These are phyloP conservation scores for Spizellomyces punctatus DNA, from an alignment of 192 early-diverging fungal species.

Conservation along the genomic window DNA sequence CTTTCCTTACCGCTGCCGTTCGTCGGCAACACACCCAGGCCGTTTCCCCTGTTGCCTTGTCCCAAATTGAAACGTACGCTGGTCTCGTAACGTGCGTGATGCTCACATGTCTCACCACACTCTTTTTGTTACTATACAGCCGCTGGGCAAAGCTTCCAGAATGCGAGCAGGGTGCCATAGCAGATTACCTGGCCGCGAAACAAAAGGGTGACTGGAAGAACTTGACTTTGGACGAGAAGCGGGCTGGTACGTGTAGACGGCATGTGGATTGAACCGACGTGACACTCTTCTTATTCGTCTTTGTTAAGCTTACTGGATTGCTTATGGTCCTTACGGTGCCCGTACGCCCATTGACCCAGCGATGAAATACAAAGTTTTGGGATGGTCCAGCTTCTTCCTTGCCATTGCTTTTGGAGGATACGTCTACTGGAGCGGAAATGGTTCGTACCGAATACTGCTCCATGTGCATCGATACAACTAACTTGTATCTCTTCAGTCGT, in stretches of 20 bases:
- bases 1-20: not conserved
- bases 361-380: slow-evolving; percentile 62
- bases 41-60: slow-evolving; percentile 15
- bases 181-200: slow-evolving; percentile 74
- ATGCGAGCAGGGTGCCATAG: slow-evolving; percentile 80
- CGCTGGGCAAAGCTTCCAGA: slow-evolving; percentile 72
- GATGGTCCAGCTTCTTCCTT: slow-evolving; percentile 53
- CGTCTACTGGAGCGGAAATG: slow-evolving; percentile 26
- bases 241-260: slow-evolving; percentile 66
- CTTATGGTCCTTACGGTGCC: slow-evolving; percentile 91
- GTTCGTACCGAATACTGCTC: slow-evolving; percentile 7
- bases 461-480: not conserved
- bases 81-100: too few species aligned
- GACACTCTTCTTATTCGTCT: not conserved
- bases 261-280: not conserved
- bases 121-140: slow-evolving; percentile 13
- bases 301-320: slow-evolving; percentile 82
- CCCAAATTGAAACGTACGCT: slow-evolving; percentile 14
- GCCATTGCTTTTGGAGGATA: slow-evolving; percentile 61
- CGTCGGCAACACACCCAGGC: slow-evolving; percentile 15
- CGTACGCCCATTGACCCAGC: slow-evolving; percentile 77
- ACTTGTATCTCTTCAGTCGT: slow-evolving; percentile 33
- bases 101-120: too few species aligned
- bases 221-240: slow-evolving; percentile 91
- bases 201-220: slow-evolving; percentile 97